phyloP scores from a whole-genome alignment of 2,329 filamentous ascomycete species.

The Neoscytalidium dimidiatum region DNA sequence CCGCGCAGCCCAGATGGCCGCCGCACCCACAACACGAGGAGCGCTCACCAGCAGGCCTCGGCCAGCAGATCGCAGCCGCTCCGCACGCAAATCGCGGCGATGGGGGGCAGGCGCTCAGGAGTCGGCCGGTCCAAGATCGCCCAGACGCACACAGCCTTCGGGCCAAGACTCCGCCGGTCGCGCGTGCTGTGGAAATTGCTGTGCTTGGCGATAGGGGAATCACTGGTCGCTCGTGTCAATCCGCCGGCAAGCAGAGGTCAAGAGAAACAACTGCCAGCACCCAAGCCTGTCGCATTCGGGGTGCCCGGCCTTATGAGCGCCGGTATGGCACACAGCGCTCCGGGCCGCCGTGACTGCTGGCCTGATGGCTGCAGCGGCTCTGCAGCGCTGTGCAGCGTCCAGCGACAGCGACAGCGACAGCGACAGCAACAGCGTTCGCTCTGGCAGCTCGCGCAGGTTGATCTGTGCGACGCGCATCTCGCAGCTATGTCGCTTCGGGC shows the following conservation, averaged over 20 bases:
- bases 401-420: too few relatives aligned
- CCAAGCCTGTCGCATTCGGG: not conserved
- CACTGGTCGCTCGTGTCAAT: not conserved
- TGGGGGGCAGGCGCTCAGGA: not conserved
- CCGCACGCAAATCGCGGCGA: not conserved
- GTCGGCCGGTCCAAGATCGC: slow-evolving; percentile 4
- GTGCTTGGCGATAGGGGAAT: slow-evolving; percentile 12
- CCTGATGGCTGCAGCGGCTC: not conserved
- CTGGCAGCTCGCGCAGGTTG: not conserved
- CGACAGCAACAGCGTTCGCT: too few relatives aligned
- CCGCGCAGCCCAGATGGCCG: not conserved
- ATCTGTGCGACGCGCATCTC: not conserved
- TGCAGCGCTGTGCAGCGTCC: not conserved
- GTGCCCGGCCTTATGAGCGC: slow-evolving; percentile 1
- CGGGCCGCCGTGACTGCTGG: not conserved
- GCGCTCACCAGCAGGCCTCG: slow-evolving; percentile 1
- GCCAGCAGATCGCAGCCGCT: not conserved
- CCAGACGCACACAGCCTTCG: not conserved
- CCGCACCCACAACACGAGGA: not conserved
- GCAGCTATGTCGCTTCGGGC: not conserved
- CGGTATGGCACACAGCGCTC: not conserved
- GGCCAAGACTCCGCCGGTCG: slow-evolving; percentile 7
- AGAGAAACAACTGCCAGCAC: not conserved
- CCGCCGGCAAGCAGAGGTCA: not conserved
- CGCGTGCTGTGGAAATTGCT: slow-evolving; percentile 14